phyloP scores from a whole-genome alignment of 2,329 filamentous ascomycete genomes.

The Xylaria sp. region DNA sequence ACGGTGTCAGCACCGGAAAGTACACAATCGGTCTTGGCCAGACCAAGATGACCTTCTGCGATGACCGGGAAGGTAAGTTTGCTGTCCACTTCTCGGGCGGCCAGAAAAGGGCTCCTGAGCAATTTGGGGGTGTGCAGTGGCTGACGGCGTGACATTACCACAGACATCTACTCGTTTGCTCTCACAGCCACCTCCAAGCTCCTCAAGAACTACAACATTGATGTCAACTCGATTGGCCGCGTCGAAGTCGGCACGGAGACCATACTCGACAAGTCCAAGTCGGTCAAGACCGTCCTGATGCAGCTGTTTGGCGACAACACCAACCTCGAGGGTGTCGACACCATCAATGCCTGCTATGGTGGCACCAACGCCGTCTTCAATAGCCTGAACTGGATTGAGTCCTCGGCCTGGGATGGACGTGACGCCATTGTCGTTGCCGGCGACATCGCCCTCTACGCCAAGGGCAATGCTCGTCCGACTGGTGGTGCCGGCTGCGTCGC shows the following conservation, averaged over 20 bases:
- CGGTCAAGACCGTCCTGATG: slow-evolving; percentile 89
- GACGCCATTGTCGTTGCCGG: slow-evolving; percentile 83
- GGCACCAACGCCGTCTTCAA: slow-evolving; percentile 89
- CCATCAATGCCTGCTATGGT: slow-evolving; percentile 86
- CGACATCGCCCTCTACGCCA: slow-evolving; percentile 87
- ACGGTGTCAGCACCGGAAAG: slow-evolving; percentile 83
- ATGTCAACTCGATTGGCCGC: slow-evolving; percentile 80
- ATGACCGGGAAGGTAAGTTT: slow-evolving; percentile 82
- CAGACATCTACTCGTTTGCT: slow-evolving; percentile 89
- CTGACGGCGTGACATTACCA: slow-evolving; percentile 17
- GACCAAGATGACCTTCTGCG: slow-evolving; percentile 93
- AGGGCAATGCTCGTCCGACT: slow-evolving; percentile 83
- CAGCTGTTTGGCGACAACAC: slow-evolving; percentile 86
- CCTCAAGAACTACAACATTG: slow-evolving; percentile 84
- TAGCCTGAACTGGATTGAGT: slow-evolving; percentile 86
- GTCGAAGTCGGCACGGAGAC: slow-evolving; percentile 90
- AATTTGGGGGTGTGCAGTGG: background rate
- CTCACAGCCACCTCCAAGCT: slow-evolving; percentile 82
- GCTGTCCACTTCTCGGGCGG: slow-evolving; percentile 4
- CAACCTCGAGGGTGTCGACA: slow-evolving; percentile 86
- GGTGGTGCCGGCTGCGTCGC: slow-evolving; percentile 84
- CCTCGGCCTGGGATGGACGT: slow-evolving; percentile 85
- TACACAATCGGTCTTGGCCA: slow-evolving; percentile 93
- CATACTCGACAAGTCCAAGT: slow-evolving; percentile 89
- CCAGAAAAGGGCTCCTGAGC: background rate